Evolutionary conservation across 2,329 filamentous ascomycete species (phyloP), one percentile per base, ranked within the genome.

Genomic region (Fusarium brachygibbosum): DNA sequence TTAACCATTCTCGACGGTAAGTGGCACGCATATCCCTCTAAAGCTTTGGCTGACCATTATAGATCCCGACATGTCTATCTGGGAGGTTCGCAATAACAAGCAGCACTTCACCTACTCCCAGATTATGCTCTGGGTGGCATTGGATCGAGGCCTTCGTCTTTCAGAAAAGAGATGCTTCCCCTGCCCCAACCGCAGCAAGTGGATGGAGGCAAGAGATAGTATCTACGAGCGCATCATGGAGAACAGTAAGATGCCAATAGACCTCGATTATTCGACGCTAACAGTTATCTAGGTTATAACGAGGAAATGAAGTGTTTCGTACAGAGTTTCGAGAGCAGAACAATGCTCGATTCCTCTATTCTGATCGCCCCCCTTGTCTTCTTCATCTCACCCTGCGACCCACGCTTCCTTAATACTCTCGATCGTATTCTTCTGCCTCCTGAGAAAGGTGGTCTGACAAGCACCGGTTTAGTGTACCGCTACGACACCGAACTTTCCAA

Each of bases 81-180:
- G 91, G 92, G 92, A 94, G 76, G 91, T 93, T 8, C 87, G 91
- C 41, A 91, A 91, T 69, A 82, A 89, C 73, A 91, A 91, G 75
- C 91, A 93, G 77, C 88, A 93, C 74, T 94, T 93, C 70, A 88
- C 90, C 16, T 94, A 94, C 79, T 92, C 90, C n/a, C 93, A 94
- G 76, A 85, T 94, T 68, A 92, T 94, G 89, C 84, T 94, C 23
- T 94, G 91, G 92, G 92, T 94, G 5, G 91, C 91, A 19, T 88
- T 94, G 66, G 92, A 94, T 76, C 88, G 91, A 7, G 91, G 90
- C 12, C 80, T 94, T 14, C 90, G 92, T 3, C 85, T 94, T 1
- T 84, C 90, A 6, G 91, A 94, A 19, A 94, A 93, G 79, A 83
- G 92, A 56, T 91, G 89, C 71, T 86, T 94, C 23, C 91, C 92